phyloP scores from a whole-genome alignment of 179 eudicot species.

The Spinacia oleracea region DNA sequence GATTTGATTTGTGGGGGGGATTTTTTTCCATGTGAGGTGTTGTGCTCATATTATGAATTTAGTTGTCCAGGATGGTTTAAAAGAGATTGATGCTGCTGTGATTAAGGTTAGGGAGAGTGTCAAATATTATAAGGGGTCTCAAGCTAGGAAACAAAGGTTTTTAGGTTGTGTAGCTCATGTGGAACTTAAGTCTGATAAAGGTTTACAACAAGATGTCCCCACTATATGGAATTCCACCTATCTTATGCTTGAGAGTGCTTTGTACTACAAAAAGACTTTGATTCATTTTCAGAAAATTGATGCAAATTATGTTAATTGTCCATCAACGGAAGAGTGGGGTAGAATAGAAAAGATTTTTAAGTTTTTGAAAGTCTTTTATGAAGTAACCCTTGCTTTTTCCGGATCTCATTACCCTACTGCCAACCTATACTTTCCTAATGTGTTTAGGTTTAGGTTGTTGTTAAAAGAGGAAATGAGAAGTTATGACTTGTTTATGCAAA shows the following conservation, averaged over 20 bases:
- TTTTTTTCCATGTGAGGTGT: constrained; percentile 1
- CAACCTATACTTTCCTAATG: not conserved
- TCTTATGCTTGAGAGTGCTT: not conserved
- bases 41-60: constrained; percentile 6
- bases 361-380: constrained; percentile 15
- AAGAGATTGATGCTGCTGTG: too few species aligned
- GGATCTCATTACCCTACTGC: not conserved
- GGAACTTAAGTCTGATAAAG: too few species aligned
- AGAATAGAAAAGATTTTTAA: constrained; percentile 1
- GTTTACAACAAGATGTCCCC: constrained; percentile 18
- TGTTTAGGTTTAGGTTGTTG: not conserved
- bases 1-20: constrained; percentile 5
- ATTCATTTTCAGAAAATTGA: not conserved
- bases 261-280: constrained; percentile 9
- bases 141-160: too few species aligned
- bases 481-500: not conserved
- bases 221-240: constrained; percentile 23
- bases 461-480: constrained; percentile 3
- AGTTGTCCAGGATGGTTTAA: too few species aligned
- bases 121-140: too few species aligned
- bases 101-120: too few species aligned
- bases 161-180: too few species aligned
- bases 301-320: constrained; percentile 8
- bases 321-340: constrained; percentile 10
- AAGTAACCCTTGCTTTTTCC: not conserved